A percentile compares a stretch with the other conserved stretches of the same genome.
Evolutionary conservation across 768 basidiomycete species (phyloP).

Genomic region (Lentinula detonsa): DNA sequence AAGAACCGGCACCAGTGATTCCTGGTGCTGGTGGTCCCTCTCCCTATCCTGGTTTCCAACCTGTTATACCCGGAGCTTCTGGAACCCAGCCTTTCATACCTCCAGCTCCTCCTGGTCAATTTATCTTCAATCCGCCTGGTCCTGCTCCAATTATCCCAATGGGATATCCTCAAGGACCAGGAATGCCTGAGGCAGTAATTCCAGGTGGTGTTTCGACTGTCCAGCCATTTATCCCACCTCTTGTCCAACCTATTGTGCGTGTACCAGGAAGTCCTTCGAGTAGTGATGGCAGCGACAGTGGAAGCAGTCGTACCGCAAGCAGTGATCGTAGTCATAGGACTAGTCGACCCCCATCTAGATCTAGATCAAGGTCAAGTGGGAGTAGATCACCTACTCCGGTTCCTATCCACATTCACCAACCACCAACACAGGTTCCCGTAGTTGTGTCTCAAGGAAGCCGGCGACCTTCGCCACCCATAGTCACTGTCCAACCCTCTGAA

Average conservation of each 20-base stretch:
- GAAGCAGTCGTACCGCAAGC: conserved; percentile 8
- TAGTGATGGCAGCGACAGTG: conserved; percentile 5
- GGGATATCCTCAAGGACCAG: background rate
- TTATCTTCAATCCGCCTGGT: conserved; percentile 3
- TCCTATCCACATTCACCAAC: conserved; percentile 8
- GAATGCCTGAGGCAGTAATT: conserved; percentile 1
- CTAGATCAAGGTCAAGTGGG: conserved; percentile 5
- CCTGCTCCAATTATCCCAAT: conserved; percentile 15
- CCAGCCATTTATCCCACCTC: conserved; percentile 19
- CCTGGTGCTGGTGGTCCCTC: conserved; percentile 15
- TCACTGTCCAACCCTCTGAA: conserved; percentile 8
- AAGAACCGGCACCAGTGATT: conserved; percentile 10
- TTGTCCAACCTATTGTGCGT: conserved; percentile 4
- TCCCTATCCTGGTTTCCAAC: conserved; percentile 11
- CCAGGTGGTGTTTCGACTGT: background rate
- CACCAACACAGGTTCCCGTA: conserved; percentile 12
- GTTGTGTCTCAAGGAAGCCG: conserved; percentile 10
- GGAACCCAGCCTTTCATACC: conserved; percentile 10
- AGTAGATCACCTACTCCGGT: conserved; percentile 12
- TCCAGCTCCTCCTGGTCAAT: background rate
- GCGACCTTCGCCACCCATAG: conserved; percentile 9
- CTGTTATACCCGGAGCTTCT: conserved; percentile 12
- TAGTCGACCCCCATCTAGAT: conserved; percentile 9
- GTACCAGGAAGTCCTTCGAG: conserved; percentile 1
- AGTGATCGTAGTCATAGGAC: conserved; percentile 3